phyloP scores from a whole-genome alignment of 306 rosid genomes.

The Vigna mungo region DNA sequence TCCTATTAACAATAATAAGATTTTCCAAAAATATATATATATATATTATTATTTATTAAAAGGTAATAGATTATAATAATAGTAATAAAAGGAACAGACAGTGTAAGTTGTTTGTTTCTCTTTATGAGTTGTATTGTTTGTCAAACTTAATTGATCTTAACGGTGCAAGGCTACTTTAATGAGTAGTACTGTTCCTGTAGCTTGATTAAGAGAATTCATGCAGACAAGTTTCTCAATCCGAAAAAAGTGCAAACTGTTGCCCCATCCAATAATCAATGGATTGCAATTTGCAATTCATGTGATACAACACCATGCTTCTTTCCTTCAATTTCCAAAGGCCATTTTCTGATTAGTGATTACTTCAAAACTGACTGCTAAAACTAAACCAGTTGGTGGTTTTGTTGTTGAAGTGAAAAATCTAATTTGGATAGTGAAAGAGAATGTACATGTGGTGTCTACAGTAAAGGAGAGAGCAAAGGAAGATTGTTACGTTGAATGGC shows the following conservation, averaged over 20 bases:
- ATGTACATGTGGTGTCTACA: neutral
- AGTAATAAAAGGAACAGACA: too few species aligned
- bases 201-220: constrained; percentile 13
- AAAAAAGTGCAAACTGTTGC: constrained; percentile 1
- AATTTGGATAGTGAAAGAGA: neutral
- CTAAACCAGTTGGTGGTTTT: neutral
- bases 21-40: too few species aligned
- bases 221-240: constrained; percentile 9
- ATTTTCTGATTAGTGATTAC: neutral
- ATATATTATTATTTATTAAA: too few species aligned
- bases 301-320: neutral
- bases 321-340: neutral
- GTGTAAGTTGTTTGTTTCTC: too few species aligned
- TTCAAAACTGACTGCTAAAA: too few species aligned
- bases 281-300: neutral
- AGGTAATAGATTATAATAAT: too few species aligned
- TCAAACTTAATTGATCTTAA: constrained; percentile 3
- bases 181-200: neutral
- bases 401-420: neutral
- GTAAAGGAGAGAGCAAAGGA: neutral
- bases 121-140: too few species aligned
- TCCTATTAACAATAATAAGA: too few species aligned
- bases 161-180: neutral
- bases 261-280: constrained; percentile 6
- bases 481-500: constrained; percentile 21